A percentile compares a stretch with the other conserved stretches of the same genome.
These are phyloP conservation scores for Leccinum olivaceopallidum DNA, from an alignment of 768 basidiomycete species.

Conservation along the genomic window DNA sequence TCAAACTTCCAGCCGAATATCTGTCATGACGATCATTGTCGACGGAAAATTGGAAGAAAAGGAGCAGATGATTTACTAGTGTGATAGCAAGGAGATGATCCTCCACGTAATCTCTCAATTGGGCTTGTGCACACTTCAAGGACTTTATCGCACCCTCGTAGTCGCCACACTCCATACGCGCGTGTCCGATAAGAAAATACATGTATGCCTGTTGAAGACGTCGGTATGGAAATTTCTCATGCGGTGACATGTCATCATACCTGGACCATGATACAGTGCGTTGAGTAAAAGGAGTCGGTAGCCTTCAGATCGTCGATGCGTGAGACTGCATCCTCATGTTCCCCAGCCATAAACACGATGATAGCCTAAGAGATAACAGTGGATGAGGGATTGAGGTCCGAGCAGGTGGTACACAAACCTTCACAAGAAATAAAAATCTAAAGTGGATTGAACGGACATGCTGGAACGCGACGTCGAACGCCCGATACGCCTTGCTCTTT, in stretches of 20 bases:
- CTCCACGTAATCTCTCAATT: not conserved
- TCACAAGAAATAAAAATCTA: not conserved
- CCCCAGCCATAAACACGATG: not conserved
- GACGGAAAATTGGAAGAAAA: not conserved
- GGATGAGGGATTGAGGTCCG: not conserved
- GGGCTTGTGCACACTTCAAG: not conserved
- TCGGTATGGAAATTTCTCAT: not conserved
- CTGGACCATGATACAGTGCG: not conserved
- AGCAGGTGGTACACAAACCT: not conserved
- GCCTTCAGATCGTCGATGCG: not conserved
- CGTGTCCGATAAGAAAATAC: not conserved
- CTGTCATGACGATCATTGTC: not conserved
- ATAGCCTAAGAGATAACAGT: not conserved
- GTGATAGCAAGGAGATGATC: not conserved
- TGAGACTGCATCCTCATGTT: not conserved
- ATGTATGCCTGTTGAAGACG: not conserved
- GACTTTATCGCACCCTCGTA: not conserved
- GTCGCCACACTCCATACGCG: not conserved
- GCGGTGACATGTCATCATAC: not conserved
- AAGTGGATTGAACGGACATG: not conserved
- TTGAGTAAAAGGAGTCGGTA: not conserved
- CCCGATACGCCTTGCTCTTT: not conserved
- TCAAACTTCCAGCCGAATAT: not conserved
- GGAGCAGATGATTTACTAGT: not conserved
- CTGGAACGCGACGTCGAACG: not conserved